phyloP scores from a whole-genome alignment of 148 eudicot species.

The Pharnaceum exiguum region DNA sequence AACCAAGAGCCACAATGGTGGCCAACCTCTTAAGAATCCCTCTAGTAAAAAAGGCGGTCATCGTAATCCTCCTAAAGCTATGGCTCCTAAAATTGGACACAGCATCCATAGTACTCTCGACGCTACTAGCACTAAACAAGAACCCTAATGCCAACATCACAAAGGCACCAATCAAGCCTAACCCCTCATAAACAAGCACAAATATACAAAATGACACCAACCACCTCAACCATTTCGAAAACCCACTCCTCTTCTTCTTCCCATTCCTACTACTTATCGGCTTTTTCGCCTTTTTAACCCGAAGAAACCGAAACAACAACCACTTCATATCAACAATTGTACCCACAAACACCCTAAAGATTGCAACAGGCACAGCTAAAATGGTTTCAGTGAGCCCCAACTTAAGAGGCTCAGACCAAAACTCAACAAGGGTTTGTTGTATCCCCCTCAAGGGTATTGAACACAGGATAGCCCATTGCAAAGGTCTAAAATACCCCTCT shows the following conservation, averaged over 20 bases:
- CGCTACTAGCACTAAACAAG: constrained; percentile 45
- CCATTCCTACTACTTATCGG: constrained; percentile 9
- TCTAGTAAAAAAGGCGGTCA: constrained; percentile 63
- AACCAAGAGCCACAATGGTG: constrained; percentile 81
- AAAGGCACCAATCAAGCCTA: constrained; percentile 58
- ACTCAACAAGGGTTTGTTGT: constrained; percentile 67
- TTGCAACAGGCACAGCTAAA: constrained; percentile 61
- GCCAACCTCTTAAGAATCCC: constrained; percentile 56
- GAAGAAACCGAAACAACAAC: constrained; percentile 20
- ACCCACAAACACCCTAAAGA: constrained; percentile 65
- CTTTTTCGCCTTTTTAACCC: constrained; percentile 15
- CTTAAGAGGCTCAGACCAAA: constrained; percentile 76
- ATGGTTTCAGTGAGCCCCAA: constrained; percentile 77
- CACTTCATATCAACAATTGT: constrained; percentile 66
- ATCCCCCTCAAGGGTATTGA: constrained; percentile 82
- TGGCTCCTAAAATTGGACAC: constrained; percentile 61
- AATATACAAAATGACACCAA: constrained; percentile 62
- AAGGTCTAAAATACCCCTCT: constrained; percentile 72
- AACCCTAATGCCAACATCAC: constrained; percentile 52
- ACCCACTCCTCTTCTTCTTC: constrained; percentile 50
- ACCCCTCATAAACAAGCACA: constrained; percentile 62
- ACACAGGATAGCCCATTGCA: constrained; percentile 84
- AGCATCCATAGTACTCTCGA: constrained; percentile 57
- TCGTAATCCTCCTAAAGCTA: constrained; percentile 47
- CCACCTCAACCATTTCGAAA: constrained; percentile 59